These are phyloP conservation scores for Crithidia expoeki DNA, from an alignment of 208 protist species.

Conservation along the genomic window DNA sequence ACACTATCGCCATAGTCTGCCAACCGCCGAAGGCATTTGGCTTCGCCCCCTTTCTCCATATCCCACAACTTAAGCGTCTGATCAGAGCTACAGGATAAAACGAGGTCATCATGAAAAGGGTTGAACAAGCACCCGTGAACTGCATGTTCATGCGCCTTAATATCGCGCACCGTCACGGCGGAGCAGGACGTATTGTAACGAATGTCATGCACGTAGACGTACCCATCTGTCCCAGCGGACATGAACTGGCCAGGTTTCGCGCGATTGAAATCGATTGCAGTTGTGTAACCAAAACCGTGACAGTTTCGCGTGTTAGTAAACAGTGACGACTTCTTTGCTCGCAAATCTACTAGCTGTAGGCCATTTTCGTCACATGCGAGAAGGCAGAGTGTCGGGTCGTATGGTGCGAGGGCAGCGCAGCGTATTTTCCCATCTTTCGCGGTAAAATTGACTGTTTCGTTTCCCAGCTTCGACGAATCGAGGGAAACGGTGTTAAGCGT, in stretches of 20 bases:
- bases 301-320: conserved; percentile 33
- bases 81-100: conserved; percentile 79
- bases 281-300: conserved; percentile 66
- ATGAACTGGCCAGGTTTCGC: conserved; percentile 62
- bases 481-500: conserved; percentile 44
- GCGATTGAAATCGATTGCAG: conserved; percentile 72
- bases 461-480: conserved; percentile 38
- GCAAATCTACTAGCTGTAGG: conserved; percentile 66
- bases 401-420: conserved; percentile 66
- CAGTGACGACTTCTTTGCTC: conserved; percentile 43
- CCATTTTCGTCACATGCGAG: conserved; percentile 44
- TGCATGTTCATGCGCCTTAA: conserved; percentile 76
- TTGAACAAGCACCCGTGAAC: conserved; percentile 77
- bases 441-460: conserved; percentile 39
- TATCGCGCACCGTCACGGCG: conserved; percentile 1
- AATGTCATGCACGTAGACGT: conserved; percentile 75
- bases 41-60: conserved; percentile 32
- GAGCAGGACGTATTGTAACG: conserved; percentile 38
- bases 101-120: conserved; percentile 80
- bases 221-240: conserved; percentile 73
- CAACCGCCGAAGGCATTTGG: conserved; percentile 53
- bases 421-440: conserved; percentile 30
- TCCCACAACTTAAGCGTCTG: conserved; percentile 86
- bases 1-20: conserved; percentile 84
- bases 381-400: conserved; percentile 70